phyloP scores from a whole-genome alignment of 176 grass and related monocot species.

The Eleusine indica region DNA sequence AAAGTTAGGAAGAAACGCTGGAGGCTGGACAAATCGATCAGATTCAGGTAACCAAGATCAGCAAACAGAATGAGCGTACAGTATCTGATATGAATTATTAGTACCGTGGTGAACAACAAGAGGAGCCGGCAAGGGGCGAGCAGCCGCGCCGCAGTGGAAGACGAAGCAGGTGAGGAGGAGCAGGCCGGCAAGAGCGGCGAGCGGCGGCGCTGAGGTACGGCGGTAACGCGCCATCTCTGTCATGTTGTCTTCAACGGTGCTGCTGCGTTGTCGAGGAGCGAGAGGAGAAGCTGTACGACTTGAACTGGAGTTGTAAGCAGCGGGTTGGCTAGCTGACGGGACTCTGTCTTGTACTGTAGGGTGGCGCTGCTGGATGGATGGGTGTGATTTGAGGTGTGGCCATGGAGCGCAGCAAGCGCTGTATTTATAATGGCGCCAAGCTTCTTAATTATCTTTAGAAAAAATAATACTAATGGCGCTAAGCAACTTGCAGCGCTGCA shows the following conservation, averaged over 20 bases:
- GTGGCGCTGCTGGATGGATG: not conserved
- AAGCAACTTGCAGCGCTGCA: not conserved
- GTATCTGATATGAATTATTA: not conserved
- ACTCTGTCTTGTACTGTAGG: not conserved
- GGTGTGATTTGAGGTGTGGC: not conserved
- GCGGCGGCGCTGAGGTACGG: not conserved
- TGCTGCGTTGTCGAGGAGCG: not conserved
- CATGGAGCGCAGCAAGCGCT: not conserved
- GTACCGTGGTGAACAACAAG: not conserved
- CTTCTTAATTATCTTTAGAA: not conserved
- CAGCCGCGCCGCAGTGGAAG: not conserved
- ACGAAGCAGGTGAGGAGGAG: slow-evolving; percentile 17
- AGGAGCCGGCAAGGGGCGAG: slow-evolving; percentile 4
- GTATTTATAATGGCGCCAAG: slow-evolving; percentile 9
- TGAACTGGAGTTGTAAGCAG: not conserved
- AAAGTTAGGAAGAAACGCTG: not conserved
- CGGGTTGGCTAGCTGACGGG: not conserved
- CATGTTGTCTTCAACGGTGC: not conserved
- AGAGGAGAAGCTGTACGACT: not conserved
- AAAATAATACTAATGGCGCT: not conserved
- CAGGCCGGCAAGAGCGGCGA: not conserved
- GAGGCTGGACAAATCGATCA: not conserved
- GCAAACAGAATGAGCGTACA: not conserved
- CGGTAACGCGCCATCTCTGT: slow-evolving; percentile 7
- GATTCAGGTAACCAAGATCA: not conserved